Evolutionary conservation across 1,284 basidiomycete species (phyloP).

Genomic region (Sanghuangporus sanghuang): DNA sequence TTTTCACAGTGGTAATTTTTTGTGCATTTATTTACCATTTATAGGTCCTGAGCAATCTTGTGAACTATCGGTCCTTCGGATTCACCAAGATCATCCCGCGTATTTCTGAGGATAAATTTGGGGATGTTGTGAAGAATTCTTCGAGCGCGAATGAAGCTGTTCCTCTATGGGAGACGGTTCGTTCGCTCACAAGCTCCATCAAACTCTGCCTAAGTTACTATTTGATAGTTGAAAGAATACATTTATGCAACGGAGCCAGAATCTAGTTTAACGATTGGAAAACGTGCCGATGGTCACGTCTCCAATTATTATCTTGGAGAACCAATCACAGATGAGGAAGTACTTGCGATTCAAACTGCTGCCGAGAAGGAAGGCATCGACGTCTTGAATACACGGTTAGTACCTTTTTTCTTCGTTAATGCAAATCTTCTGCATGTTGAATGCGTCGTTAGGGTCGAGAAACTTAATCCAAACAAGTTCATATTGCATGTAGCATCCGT

Average conservation of each 20-base stretch:
- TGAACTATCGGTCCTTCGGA: constrained; percentile 77
- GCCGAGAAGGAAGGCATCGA: constrained; percentile 71
- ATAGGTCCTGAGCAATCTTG: constrained; percentile 71
- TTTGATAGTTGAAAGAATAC: constrained; percentile 57
- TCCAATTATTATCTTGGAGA: constrained; percentile 82
- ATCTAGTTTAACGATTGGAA: constrained; percentile 67
- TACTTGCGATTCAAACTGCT: constrained; percentile 63
- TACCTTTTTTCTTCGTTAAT: background rate
- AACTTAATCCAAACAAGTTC: constrained; percentile 38
- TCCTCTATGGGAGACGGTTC: constrained; percentile 58
- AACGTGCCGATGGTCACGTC: constrained; percentile 67
- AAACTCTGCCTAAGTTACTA: background rate
- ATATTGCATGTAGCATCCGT: constrained; percentile 71
- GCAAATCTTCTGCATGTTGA: background rate
- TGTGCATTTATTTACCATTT: constrained; percentile 12
- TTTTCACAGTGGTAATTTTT: background rate
- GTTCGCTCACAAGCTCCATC: constrained; percentile 16
- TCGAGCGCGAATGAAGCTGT: constrained; percentile 49
- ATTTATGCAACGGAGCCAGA: constrained; percentile 68
- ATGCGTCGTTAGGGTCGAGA: constrained; percentile 11
- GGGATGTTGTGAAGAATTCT: constrained; percentile 54
- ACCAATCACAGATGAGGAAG: constrained; percentile 65
- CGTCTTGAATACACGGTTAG: constrained; percentile 76
- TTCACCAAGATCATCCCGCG: constrained; percentile 82
- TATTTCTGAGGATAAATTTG: constrained; percentile 54